Base-by-base conservation (phyloP, 2,329 filamentous ascomycete species). In the Rugonectria rugulosa region DNA sequence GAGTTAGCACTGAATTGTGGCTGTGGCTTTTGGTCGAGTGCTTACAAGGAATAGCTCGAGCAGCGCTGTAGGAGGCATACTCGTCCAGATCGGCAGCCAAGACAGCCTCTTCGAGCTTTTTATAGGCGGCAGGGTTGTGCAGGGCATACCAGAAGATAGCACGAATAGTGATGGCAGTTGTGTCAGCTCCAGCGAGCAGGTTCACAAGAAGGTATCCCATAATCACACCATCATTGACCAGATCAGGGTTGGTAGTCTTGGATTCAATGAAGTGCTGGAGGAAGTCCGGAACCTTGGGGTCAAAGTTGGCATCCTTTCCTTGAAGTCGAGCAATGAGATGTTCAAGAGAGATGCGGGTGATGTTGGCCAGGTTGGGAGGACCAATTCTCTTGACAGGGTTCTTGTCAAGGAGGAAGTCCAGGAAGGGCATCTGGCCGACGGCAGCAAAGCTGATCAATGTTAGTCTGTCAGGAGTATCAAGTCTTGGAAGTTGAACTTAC, bases 91-190 rank as follows among this genome's bases (percentile, higher is more conserved):
- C 54, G 2, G 60, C 57, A 8, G 41, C 50, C 11, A 62, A 10
- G 5, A 60, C 23, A 6, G 60, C 60, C 2, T 55, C 27, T 23
- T 62, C 60, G 14, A 62, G 47, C 11, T 68, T 65, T 53, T 63
- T 69, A 21, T 61, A 61, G 10, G 61, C 59, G 0, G 48, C 43
- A 3, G 70, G 70, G 52, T 73, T 63, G 21, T 72, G 71, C 36
- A 78, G 66, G 19, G 73, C 63, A 50, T 73, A 69, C 62, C 76
- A 78, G 6, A 79, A 61, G 15, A 72, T 59, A 14, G 74, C 68
- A 7, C 69, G 65, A 21, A 77, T 65, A 4, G 67, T 67, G 14
- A 72, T 65, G 2, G 74, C 70, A 1, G 72, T 75, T 1, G 73
- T 75, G 38, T 75, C 73, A 2, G 68, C 69, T n/a, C 72, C 73